A percentile compares a stretch with the other conserved stretches of the same genome.
Conservation (phyloP, 2,329 filamentous ascomycete species). For the Gremmenia infestans region DNA sequence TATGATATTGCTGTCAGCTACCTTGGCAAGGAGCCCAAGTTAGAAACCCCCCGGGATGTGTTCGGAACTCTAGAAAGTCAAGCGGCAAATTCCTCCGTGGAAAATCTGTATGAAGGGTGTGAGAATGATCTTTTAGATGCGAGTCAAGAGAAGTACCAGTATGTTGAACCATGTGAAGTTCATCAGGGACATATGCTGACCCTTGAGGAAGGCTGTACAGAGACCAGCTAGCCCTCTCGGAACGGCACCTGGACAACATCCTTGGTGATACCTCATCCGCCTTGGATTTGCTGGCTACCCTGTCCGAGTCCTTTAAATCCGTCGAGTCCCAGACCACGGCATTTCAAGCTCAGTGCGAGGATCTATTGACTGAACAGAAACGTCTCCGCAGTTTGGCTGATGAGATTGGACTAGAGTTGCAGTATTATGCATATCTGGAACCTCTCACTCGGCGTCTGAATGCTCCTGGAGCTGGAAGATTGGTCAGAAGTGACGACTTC, state of each 20-base stretch:
- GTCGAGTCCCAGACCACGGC: constrained; percentile 90
- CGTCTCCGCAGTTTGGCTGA: constrained; percentile 74
- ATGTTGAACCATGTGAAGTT: constrained; percentile 33
- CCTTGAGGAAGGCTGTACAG: constrained; percentile 58
- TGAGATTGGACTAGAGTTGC: constrained; percentile 81
- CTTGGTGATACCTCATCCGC: constrained; percentile 72
- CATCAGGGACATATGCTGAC: not conserved
- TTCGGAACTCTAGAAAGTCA: constrained; percentile 33
- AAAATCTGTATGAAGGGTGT: constrained; percentile 51
- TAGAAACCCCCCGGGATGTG: constrained; percentile 15
- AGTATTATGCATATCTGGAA: constrained; percentile 92
- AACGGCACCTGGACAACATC: constrained; percentile 75
- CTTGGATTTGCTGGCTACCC: constrained; percentile 67
- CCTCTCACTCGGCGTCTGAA: constrained; percentile 86
- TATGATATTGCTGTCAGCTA: constrained; percentile 58
- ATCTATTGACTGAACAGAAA: constrained; percentile 75
- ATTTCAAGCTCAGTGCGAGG: constrained; percentile 89
- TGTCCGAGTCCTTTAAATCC: constrained; percentile 80
- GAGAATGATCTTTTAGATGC: constrained; percentile 69
- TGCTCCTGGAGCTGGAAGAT: constrained; percentile 79
- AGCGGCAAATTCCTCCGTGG: constrained; percentile 48
- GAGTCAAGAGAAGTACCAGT: constrained; percentile 82
- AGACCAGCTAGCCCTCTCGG: constrained; percentile 75
- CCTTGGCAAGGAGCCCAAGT: constrained; percentile 45
- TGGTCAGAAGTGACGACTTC: constrained; percentile 81